Percentiles rank a stretch among this genome's conserved stretches.
Evolutionary conservation across 257 asterid genomes (phyloP).

Genomic region (Nicotiana knightiana): DNA sequence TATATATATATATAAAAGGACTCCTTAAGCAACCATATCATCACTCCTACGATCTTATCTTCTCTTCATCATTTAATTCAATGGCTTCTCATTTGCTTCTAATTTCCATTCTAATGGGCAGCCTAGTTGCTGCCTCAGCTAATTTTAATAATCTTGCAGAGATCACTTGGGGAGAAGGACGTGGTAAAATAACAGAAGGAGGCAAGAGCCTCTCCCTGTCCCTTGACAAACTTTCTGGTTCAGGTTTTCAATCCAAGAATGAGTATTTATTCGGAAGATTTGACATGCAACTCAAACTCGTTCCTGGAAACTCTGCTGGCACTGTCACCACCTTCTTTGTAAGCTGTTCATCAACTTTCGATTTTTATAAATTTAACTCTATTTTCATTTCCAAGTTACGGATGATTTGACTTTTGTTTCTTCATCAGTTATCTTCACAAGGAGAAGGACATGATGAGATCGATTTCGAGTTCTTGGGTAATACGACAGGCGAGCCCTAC

Average conservation of each 20-base stretch:
- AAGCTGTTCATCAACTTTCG: neutral
- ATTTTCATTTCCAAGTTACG: too few species aligned
- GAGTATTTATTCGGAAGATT: slow-evolving; percentile 40
- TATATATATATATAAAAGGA: neutral
- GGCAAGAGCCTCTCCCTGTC: slow-evolving; percentile 45
- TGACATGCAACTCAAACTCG: slow-evolving; percentile 59
- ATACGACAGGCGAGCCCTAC: slow-evolving; percentile 44
- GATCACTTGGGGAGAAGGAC: slow-evolving; percentile 43
- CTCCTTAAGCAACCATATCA: neutral
- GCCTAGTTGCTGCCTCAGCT: slow-evolving; percentile 27
- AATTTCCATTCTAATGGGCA: slow-evolving; percentile 20
- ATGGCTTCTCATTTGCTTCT: slow-evolving; percentile 15
- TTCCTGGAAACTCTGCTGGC: slow-evolving; percentile 66
- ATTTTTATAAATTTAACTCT: too few species aligned
- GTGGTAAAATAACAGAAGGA: slow-evolving; percentile 27
- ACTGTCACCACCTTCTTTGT: slow-evolving; percentile 67
- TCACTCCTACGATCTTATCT: neutral
- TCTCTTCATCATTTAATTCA: neutral
- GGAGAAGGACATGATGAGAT: slow-evolving; percentile 54
- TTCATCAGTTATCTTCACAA: slow-evolving; percentile 40
- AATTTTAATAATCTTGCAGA: slow-evolving; percentile 41
- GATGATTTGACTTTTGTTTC: too few species aligned
- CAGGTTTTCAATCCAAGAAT: slow-evolving; percentile 52
- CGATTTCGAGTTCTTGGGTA: slow-evolving; percentile 62
- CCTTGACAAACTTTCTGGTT: slow-evolving; percentile 58